Base-by-base conservation (phyloP, 73 alveolate genomes). In the Tetrahymena borealis region DNA sequence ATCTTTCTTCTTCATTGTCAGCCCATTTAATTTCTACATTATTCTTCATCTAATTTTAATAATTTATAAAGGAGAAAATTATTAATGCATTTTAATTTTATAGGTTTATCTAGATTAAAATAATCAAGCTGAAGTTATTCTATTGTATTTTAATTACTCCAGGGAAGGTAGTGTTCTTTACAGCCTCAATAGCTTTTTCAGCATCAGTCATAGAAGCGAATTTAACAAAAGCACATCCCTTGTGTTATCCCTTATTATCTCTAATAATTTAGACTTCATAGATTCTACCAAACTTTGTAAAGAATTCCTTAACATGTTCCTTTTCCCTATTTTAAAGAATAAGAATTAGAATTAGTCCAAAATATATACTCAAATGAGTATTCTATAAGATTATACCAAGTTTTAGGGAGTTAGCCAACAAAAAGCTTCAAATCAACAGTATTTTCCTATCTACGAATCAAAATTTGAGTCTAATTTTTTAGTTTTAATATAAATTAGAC, bases 1-100 rank as follows among this genome's bases (percentile, higher is more conserved):
- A 35, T 78, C 95, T 92, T 78, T 92, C 95, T 78, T 92, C 90
- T 78, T 92, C 95, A 9, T 91, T 91, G 31, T 92, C 95, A 32
- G 95, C 95, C 95, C 95, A 92, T 92, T 92, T 78, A 9, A 92
- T 78, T 39, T 78, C 92, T 31, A 92, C 85, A 28, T 60, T 60
- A 60, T 60, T 60, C 85, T 60, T 60, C 85, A 60, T 60, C 85
- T 60, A 60, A 18, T 60, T 6, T 6, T 6, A 20, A 9, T 60
- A 60, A 5, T 15, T 24, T 24, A 24, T 60, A 3, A 60, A 60
- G 13, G 8, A 28, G 28, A 60, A 18, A 60, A 10, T 18, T 24
- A 60, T 60, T 60, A 60, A n/a, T 0, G 3, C n/a, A 60, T 60
- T 20, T n/a, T n/a, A n/a, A n/a, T n/a, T n/a, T n/a, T n/a, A n/a